A percentile compares a stretch with the other conserved stretches of the same genome.
Conservation (phyloP, 2,329 filamentous ascomycete genomes). For the Fusarium verrucosum region DNA sequence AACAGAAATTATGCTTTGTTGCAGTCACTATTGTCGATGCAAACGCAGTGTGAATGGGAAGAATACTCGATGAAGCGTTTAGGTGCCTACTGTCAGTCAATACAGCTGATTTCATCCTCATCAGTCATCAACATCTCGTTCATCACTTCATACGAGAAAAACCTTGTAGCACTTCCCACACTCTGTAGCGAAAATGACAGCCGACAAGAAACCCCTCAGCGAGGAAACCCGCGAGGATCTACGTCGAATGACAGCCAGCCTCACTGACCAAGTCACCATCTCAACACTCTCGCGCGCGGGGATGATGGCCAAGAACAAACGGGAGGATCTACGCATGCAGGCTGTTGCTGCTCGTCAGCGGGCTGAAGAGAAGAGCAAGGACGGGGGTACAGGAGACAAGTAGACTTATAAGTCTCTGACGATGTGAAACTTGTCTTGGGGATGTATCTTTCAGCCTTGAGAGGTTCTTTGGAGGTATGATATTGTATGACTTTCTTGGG, state of each 20-base stretch:
- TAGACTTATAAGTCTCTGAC: neutral
- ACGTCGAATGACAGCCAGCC: conserved; percentile 35
- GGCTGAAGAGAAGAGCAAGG: neutral
- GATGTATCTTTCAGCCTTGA: neutral
- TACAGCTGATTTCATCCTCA: neutral
- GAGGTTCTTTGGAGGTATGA: neutral
- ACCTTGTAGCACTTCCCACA: neutral
- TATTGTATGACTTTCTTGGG: too few relatives aligned
- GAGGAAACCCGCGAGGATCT: conserved; percentile 21
- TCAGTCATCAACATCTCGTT: neutral
- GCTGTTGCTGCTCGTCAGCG: neutral
- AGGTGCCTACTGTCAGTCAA: conserved; percentile 4
- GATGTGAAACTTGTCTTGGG: neutral
- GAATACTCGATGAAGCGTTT: neutral
- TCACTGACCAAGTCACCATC: conserved; percentile 40
- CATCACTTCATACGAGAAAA: neutral
- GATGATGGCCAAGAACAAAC: conserved; percentile 31
- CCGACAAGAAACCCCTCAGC: neutral
- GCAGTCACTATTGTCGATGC: neutral
- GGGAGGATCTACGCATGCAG: neutral
- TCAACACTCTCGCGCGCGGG: conserved; percentile 30
- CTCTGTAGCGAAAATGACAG: conserved; percentile 3
- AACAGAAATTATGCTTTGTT: neutral
- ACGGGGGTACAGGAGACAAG: neutral
- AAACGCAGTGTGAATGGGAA: conserved; percentile 3